These are phyloP conservation scores for Monascus purpureus DNA, from an alignment of 495 filamentous ascomycete species.

Conservation along the genomic window DNA sequence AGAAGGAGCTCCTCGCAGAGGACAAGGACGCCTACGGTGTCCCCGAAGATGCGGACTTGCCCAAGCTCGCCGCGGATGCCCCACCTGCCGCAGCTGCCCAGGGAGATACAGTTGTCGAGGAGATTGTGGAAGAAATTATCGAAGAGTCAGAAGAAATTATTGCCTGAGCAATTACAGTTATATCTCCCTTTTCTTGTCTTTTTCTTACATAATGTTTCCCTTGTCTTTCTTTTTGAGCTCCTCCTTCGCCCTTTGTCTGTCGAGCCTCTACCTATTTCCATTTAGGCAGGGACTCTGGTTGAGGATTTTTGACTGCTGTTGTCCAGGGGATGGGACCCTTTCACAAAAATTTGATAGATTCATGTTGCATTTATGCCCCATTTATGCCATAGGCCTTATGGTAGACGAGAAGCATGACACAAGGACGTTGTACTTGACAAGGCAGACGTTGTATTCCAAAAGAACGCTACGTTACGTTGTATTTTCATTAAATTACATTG, in stretches of 20 bases:
- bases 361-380: neutral
- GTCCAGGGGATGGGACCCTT: neutral
- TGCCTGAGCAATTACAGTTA: slow-evolving; percentile 18
- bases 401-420: neutral
- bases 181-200: slow-evolving; percentile 8
- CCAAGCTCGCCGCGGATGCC: slow-evolving; percentile 38
- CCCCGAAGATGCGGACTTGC: slow-evolving; percentile 44
- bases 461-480: neutral
- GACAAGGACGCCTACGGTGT: slow-evolving; percentile 58
- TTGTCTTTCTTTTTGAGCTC: slow-evolving; percentile 14
- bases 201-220: slow-evolving; percentile 28
- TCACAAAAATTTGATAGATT: neutral
- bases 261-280: slow-evolving; percentile 16
- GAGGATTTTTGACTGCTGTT: neutral
- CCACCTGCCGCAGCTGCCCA: slow-evolving; percentile 34
- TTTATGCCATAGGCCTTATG: neutral
- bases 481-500: no score
- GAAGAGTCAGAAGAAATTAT: slow-evolving; percentile 83
- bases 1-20: slow-evolving; percentile 57
- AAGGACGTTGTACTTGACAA: no score
- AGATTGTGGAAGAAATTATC: slow-evolving; percentile 87
- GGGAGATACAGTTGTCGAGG: slow-evolving; percentile 64
- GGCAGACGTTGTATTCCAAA: neutral
- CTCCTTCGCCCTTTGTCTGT: slow-evolving; percentile 12
- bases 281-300: neutral